Base-by-base conservation (phyloP, 306 rosid species). In the Cicer cuneatum region DNA sequence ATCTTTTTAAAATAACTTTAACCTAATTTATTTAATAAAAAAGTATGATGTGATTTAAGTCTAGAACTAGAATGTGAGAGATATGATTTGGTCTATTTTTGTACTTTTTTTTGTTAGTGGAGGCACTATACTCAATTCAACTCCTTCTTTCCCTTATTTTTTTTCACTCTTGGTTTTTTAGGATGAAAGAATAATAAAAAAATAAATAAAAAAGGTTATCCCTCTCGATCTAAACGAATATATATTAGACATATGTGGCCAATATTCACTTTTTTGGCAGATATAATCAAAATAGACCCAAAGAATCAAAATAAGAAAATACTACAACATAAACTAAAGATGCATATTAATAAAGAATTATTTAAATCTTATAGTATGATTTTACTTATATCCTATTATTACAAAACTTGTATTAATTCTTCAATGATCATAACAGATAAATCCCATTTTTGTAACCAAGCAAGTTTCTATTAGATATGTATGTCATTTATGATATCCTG, bases 321-420 rank as follows among this genome's bases (percentile, higher is more conserved):
- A n/a, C 73, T 40, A n/a, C 73, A 76, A 43, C 19, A 68, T 16
- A 43, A 42, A 42, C 12, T 48, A 49, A 61, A 63, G 8, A 57
- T 57, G 41, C 46, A 57, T 67, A 33, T 2, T 24, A 24, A 10
- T 40, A 57, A 2, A 4, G 7, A 10, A 58, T 37, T 43, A 37
- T 58, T 8, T 59, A 37, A 39, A 59, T 69, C 37, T 77, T 54
- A 0, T 24, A 24, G 33, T 53, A 66, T 41, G 48, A 66, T 75
- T 75, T 7, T 8, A 54, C 45, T 16, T 42, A 33, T 3, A 35
- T 18, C 11, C 42, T 35, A 37, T 61, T 41, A 43, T 61, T 41
- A 43, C 51, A 45, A 43, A 76, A 66, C 48, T 43, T 6, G 21
- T 8, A 29, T 24, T 24, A 24, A 24, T 3, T 9, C 33, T 46